Evolutionary conservation across 306 rosid genomes (phyloP), one percentile per base, ranked within the genome.

Genomic region (Cicer yamashitae): DNA sequence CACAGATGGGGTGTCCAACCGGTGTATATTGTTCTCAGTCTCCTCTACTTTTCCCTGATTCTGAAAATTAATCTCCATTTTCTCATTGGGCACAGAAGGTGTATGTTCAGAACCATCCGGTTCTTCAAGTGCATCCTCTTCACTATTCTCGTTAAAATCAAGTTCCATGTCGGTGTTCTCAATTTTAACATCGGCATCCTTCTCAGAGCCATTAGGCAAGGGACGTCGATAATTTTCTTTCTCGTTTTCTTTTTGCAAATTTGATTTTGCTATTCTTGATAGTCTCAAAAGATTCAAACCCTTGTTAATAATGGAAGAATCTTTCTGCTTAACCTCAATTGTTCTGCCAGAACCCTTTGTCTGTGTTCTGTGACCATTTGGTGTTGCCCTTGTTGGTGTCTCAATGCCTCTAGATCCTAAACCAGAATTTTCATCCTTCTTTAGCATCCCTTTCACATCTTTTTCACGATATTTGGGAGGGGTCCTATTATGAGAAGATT

Each of bases 131-230:
- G 86, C 81, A 56, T 94, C 97, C 57, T 90, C 99, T 85, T 92
- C 99, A 8, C 74, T 74, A 73, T 87, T 90, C 94, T 94, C 99
- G 79, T 89, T 70, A 85, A 94, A 94, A 76, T 94, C 97, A 71
- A 94, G 97, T 75, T 94, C 99, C 99, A 94, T 94, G 74, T 94
- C 99, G 50, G 89, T 88, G 82, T 94, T 92, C 92, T 94, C 96
- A 80, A 90, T 88, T 87, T 90, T 92, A 76, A 94, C 99, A 84
- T 94, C 97, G 9, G 96, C 84, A 84, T 85, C 96, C 83, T 90
- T 92, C 83, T 88, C 86, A 22, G 91, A 82, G 74, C 44, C 79
- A 70, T 84, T 82, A 75, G 92, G 83, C 85, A 94, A 22, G 62
- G 89, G 96, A 72, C 99, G 91, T 63, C 99, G 82, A 62, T 92